Percentiles rank a stretch among this genome's conserved stretches.
Conservation (phyloP, 176 grass and related monocot genomes). For the Juncus effusus region DNA sequence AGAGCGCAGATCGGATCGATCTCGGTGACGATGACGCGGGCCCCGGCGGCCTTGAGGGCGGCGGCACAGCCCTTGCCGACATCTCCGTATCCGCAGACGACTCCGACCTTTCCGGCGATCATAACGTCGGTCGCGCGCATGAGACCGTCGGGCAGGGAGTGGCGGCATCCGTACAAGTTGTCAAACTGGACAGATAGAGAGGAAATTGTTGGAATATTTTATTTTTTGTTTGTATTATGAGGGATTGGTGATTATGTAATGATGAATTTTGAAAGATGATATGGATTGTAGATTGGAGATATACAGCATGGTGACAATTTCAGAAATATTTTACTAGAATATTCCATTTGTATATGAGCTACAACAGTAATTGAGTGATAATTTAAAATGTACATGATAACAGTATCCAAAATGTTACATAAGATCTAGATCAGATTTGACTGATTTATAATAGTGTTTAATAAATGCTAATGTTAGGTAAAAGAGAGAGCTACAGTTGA, state of each 20-base stretch:
- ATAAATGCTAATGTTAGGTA: constrained; percentile 16
- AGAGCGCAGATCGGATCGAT: constrained; percentile 99
- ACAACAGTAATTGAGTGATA: too few relatives aligned
- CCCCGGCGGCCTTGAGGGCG: constrained; percentile 88
- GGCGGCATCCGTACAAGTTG: constrained; percentile 92
- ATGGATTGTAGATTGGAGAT: not conserved
- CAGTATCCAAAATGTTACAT: not conserved
- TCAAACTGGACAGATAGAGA: constrained; percentile 52
- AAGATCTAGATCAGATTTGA: not conserved
- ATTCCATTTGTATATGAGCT: too few relatives aligned
- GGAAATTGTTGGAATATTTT: constrained; percentile 5
- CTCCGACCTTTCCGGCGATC: constrained; percentile 90
- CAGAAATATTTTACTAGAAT: too few relatives aligned
- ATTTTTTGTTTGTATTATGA: not conserved
- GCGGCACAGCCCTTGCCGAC: constrained; percentile 95
- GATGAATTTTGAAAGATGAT: not conserved
- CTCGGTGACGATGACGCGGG: constrained; percentile 93
- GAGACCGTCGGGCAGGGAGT: constrained; percentile 97
- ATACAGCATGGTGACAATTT: not conserved
- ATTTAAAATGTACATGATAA: too few relatives aligned
- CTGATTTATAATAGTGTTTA: not conserved
- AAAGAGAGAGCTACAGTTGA: constrained; percentile 15
- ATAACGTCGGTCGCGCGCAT: constrained; percentile 98
- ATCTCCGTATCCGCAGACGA: constrained; percentile 92
- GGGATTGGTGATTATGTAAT: not conserved